A percentile compares a stretch with the other conserved stretches of the same genome.
These are phyloP conservation scores for Plasmodium malariae DNA, from an alignment of 169 alveolate genomes.

Conservation along the genomic window DNA sequence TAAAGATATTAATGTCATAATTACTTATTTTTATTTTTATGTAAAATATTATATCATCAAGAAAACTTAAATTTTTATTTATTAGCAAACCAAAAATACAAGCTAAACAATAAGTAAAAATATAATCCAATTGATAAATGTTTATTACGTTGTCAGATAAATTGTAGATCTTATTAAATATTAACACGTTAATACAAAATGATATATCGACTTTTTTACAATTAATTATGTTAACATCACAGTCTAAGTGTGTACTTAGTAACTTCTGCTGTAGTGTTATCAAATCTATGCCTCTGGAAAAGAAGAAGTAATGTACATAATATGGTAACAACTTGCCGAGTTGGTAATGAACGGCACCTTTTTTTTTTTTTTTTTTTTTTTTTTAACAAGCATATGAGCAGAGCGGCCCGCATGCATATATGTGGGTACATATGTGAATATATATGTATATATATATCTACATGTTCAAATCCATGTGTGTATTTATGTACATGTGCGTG, in stretches of 20 bases:
- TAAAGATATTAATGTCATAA: conserved; percentile 26
- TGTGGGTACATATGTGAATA: background rate
- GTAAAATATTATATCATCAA: conserved; percentile 25
- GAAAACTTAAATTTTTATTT: conserved; percentile 14
- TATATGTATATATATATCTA: no score
- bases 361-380: no score
- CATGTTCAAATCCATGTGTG: no score
- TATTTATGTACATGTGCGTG: no score
- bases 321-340: no score
- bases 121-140: conserved; percentile 23
- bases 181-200: conserved; percentile 32
- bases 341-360: no score
- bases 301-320: background rate
- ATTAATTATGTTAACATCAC: conserved; percentile 21
- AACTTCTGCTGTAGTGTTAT: conserved; percentile 34
- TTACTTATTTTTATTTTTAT: conserved; percentile 34
- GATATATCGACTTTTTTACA: conserved; percentile 42
- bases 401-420: no score
- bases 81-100: conserved; percentile 21
- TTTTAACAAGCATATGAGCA: background rate
- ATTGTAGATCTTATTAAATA: conserved; percentile 32
- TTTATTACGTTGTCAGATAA: conserved; percentile 48
- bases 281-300: conserved; percentile 19
- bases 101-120: conserved; percentile 66
- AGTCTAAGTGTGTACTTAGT: conserved; percentile 1